phyloP scores from a whole-genome alignment of 352 stramenopile genomes.

The Blastocystis hominis region DNA sequence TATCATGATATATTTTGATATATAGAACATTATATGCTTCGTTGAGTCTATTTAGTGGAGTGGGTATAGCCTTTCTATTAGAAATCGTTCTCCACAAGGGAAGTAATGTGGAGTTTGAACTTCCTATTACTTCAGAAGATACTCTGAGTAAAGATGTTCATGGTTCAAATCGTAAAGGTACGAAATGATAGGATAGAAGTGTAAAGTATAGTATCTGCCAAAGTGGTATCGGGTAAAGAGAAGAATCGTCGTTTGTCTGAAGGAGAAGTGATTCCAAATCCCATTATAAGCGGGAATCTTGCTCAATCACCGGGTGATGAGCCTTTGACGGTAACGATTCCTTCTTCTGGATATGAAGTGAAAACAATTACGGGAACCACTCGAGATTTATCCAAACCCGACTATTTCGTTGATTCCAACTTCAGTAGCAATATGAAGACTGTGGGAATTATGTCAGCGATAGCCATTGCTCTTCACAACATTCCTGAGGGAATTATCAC shows the following conservation, averaged over 20 bases:
- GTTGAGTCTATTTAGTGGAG: slow-evolving; percentile 59
- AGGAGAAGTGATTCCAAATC: slow-evolving; percentile 20
- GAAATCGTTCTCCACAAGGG: slow-evolving; percentile 59
- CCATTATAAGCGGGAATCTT: background rate
- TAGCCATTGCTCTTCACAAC: slow-evolving; percentile 85
- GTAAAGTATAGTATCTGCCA: background rate
- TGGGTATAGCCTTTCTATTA: slow-evolving; percentile 53
- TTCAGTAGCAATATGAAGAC: slow-evolving; percentile 65
- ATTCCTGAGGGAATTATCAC: slow-evolving; percentile 86
- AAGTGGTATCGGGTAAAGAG: background rate
- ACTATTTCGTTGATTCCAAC: slow-evolving; percentile 40
- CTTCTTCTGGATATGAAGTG: background rate
- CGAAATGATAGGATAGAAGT: too few relatives aligned
- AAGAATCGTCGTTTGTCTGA: background rate
- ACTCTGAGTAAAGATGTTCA: too few relatives aligned
- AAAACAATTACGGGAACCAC: slow-evolving; percentile 21
- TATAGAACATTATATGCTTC: slow-evolving; percentile 29
- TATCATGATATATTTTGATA: slow-evolving; percentile 15
- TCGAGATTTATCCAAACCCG: background rate
- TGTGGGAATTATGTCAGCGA: slow-evolving; percentile 78
- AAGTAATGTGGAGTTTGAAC: slow-evolving; percentile 29
- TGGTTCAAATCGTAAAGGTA: too few relatives aligned
- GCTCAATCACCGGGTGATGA: background rate
- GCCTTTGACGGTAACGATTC: background rate
- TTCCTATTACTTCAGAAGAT: background rate